A percentile compares a stretch with the other conserved stretches of the same genome.
phyloP scores from a whole-genome alignment of 495 filamentous ascomycete species.

The Tuber indicum region DNA sequence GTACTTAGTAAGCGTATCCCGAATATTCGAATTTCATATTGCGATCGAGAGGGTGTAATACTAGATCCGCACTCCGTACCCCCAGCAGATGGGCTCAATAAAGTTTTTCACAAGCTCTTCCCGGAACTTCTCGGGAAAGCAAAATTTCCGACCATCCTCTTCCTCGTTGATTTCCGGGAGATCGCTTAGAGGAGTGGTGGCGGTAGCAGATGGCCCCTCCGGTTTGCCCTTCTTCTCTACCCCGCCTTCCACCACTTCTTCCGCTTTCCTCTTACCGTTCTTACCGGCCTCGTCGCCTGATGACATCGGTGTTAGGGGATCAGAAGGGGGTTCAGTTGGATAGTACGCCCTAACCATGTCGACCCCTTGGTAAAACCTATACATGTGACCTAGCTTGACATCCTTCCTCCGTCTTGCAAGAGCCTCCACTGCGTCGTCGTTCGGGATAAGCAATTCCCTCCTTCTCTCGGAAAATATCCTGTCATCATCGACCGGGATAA shows the following conservation, averaged over 20 bases:
- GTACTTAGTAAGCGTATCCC: not conserved
- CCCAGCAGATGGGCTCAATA: constrained; percentile 42
- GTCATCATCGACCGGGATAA: constrained; percentile 35
- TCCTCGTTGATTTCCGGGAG: not conserved
- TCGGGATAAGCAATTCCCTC: constrained; percentile 35
- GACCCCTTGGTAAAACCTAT: constrained; percentile 38
- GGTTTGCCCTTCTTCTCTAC: constrained; percentile 30
- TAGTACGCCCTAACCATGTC: constrained; percentile 38
- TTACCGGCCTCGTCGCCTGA: constrained; percentile 28
- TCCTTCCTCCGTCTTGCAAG: constrained; percentile 35
- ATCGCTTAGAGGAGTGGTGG: constrained; percentile 5
- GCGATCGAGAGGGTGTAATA: constrained; percentile 27
- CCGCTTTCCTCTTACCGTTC: constrained; percentile 27
- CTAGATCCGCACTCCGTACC: constrained; percentile 41
- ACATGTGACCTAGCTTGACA: constrained; percentile 41
- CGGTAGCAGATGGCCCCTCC: constrained; percentile 7
- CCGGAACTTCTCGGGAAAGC: constrained; percentile 41
- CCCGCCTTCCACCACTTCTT: constrained; percentile 23
- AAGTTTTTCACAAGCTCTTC: constrained; percentile 43
- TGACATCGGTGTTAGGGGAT: not conserved
- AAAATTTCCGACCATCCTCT: constrained; percentile 14
- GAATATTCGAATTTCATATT: not conserved
- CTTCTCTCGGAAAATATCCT: constrained; percentile 33
- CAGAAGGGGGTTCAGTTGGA: constrained; percentile 8
- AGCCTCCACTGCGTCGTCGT: constrained; percentile 31